Conservation (phyloP, 2,329 filamentous ascomycete genomes). For the Epichloe sp. region DNA sequence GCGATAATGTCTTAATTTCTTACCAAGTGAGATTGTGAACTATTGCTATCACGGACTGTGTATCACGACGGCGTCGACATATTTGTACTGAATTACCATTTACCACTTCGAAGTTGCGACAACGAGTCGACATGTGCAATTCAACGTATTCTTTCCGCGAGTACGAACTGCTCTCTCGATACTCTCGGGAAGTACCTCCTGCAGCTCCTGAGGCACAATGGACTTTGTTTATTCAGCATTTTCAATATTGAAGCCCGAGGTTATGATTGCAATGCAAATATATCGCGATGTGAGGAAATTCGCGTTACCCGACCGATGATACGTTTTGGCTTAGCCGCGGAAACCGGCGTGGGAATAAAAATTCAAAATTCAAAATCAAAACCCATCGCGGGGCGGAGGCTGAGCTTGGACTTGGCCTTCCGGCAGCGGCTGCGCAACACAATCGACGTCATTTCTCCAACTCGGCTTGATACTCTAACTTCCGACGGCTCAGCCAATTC, state of each 20-base stretch:
- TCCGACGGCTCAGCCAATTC: neutral
- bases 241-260: no score
- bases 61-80: no score
- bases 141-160: no score
- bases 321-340: neutral
- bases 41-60: no score
- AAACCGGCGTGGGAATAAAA: neutral
- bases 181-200: conserved; percentile 13
- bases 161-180: conserved; percentile 8
- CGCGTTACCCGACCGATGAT: no score
- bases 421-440: neutral
- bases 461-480: neutral
- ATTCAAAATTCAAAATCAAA: neutral
- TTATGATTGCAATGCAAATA: no score
- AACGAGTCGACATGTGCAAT: no score
- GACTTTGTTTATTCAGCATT: conserved; percentile 3
- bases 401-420: neutral
- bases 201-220: conserved; percentile 11
- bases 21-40: no score
- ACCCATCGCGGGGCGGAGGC: neutral
- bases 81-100: no score
- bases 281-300: no score
- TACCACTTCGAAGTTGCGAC: no score
- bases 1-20: no score
- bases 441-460: conserved; percentile 2